Evolutionary conservation across 495 filamentous ascomycete genomes (phyloP), one percentile per base, ranked within the genome.

Genomic region (Xylaria venustula): DNA sequence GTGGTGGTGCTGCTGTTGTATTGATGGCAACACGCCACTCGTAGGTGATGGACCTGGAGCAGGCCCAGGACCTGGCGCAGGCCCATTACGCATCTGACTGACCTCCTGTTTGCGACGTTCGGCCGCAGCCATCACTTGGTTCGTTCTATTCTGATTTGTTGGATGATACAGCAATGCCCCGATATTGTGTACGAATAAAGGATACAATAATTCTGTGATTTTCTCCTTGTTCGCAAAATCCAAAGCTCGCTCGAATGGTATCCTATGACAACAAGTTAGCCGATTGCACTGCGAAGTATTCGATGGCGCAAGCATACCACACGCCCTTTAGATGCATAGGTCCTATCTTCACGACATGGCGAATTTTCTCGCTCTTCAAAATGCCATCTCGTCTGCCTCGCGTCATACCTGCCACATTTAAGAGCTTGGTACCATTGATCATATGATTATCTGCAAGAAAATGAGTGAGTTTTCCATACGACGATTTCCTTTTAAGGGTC

Each of bases 211-310:
- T 73, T 98, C 93, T 0, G 95, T 98, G 64, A 98, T 98, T 77
- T 98, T 97, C 75, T 98, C 94, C 81, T 97, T 97, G 78, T 98
- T 98, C 40, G 94, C 95, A 70, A 98, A 98, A 64, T 98, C 94
- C 42, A 98, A 78, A 2, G 94, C 94, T 54, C 95, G 86, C 60
- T 98, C 95, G 65, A 95, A 98, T 8, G 94, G 94, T 70, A 98
- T 98, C 93, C 93, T 97, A 65, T 19, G 54, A 50, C 23, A 41
- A 4, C 37, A 9, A 48, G 61, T 61, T 64, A 55, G 48, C 58
- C 20, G 42, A 47, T 23, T 41, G 42, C 20, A 30, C 23, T 23
- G 20, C 8, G 3, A 28, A 11, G 14, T 11, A 19, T 63, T 64
- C 37, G 19, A 61, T 32, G 67, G 60, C 37, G 46, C 22, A 2